phyloP scores from a whole-genome alignment of 768 basidiomycete genomes.

The Pleurotus giganteus region DNA sequence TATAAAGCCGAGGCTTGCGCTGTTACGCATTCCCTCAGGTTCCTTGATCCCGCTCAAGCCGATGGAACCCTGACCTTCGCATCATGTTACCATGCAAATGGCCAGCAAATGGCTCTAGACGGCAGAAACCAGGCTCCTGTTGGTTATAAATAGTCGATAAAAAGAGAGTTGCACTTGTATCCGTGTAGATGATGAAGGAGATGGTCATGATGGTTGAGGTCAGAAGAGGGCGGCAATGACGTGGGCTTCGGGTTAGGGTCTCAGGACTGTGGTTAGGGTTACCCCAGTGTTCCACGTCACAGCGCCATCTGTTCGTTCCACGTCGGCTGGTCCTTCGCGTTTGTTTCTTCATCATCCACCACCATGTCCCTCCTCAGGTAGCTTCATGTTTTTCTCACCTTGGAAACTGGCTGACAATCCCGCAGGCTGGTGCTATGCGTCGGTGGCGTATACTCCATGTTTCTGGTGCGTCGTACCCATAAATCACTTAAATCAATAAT shows the following conservation, averaged over 20 bases:
- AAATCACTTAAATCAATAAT: neutral
- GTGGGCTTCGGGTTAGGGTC: conserved; percentile 3
- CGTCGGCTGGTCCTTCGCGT: conserved; percentile 14
- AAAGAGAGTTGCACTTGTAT: too few species aligned
- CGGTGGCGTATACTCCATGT: conserved; percentile 89
- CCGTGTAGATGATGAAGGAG: too few species aligned
- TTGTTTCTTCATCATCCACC: conserved; percentile 3
- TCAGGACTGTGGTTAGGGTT: conserved; percentile 23
- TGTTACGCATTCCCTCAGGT: too few species aligned
- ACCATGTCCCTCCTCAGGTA: conserved; percentile 26
- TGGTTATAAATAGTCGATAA: too few species aligned
- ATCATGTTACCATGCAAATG: too few species aligned
- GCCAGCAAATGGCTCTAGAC: too few species aligned
- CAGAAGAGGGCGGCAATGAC: neutral
- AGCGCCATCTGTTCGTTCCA: conserved; percentile 8
- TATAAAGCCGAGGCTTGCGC: too few species aligned
- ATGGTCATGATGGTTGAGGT: too few species aligned
- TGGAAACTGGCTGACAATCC: neutral
- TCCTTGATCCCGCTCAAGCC: too few species aligned
- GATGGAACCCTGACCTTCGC: too few species aligned
- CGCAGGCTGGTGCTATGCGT: conserved; percentile 75
- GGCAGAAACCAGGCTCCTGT: too few species aligned
- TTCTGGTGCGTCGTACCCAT: conserved; percentile 57
- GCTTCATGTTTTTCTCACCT: neutral
- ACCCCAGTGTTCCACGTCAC: conserved; percentile 19